Conservation (phyloP, 306 rosid species). For the Inga leiocalycina region DNA sequence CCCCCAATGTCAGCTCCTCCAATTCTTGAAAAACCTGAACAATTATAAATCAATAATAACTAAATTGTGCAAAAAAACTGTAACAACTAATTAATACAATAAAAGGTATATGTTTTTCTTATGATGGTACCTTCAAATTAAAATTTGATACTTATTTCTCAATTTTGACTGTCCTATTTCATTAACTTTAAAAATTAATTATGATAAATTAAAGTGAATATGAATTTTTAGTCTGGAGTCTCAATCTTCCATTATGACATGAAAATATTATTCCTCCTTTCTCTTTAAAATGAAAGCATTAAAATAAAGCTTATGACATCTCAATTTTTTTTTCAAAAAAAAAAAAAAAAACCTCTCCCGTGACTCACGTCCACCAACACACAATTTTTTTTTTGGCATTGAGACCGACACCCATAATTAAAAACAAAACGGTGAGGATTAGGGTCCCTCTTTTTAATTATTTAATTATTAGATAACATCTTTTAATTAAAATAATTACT, state of each 20-base stretch:
- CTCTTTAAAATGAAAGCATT: neutral
- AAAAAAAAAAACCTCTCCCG: too few species aligned
- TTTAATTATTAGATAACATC: neutral
- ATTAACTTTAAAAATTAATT: neutral
- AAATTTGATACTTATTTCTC: neutral
- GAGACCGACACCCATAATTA: neutral
- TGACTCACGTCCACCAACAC: too few species aligned
- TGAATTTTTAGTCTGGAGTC: neutral
- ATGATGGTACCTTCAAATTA: neutral
- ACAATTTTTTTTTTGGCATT: too few species aligned
- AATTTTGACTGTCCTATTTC: neutral
- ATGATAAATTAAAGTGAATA: neutral
- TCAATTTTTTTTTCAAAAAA: too few species aligned
- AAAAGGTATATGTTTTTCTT: neutral
- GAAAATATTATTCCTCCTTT: neutral
- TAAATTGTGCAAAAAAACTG: too few species aligned
- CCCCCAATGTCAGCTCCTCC: accelerated
- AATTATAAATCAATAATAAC: neutral
- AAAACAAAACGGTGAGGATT: neutral
- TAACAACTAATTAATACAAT: neutral
- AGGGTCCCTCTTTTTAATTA: neutral
- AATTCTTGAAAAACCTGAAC: neutral
- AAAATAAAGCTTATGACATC: neutral
- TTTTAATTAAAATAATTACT: neutral
- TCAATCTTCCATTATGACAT: neutral